Evolutionary conservation across 78 protist genomes (phyloP), one percentile per base, ranked within the genome.

Genomic region (Polysphondylium violaceum): DNA sequence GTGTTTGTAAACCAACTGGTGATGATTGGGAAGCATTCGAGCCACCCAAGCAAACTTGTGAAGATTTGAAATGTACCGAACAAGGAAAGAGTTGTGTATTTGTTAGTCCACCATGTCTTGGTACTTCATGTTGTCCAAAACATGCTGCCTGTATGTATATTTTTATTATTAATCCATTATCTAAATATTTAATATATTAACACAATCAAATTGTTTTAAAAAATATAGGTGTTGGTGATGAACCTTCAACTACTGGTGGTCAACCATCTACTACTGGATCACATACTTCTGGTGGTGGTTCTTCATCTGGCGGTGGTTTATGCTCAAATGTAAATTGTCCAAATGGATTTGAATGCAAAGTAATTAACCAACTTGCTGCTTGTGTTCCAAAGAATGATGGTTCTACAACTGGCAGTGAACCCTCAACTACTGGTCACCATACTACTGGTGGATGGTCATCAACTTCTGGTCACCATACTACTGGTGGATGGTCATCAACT

Each of bases 101-200:
- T 69, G 76, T 51, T 27, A 23, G 31, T 23, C 73, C 73, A 33
- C 44, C 74, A 77, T 78, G 88, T 31, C 43, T 51, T 38, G 74
- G 58, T 38, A 81, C 89, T 2, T 33, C 77, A 21, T 81, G 89
- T 81, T 81, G 89, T 55, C 89, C 89, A 36, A 68, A 53, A 63
- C 21, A 50, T 33, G 68, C 76, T 31, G 8, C 23, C 3, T 78
- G 88, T 78, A 12, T 5, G 53, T 44, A 11, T 4, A 1, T 4
- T 23, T 21, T 7, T n/a, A n/a, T 68, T 43, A 8, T 6, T 2
- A 65, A 65, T 19, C 4, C 4, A 38, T 4, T 17, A 8, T 3
- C 6, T 21, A n/a, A 4, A 33, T 4, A 9, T 29, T 7, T 40
- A 64, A 29, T 64, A 31, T 16, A 64, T 64, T 64, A 36, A 64